These are phyloP conservation scores for Aspergillus hiratsukae DNA, from an alignment of 2,329 filamentous ascomycete genomes.

Conservation along the genomic window DNA sequence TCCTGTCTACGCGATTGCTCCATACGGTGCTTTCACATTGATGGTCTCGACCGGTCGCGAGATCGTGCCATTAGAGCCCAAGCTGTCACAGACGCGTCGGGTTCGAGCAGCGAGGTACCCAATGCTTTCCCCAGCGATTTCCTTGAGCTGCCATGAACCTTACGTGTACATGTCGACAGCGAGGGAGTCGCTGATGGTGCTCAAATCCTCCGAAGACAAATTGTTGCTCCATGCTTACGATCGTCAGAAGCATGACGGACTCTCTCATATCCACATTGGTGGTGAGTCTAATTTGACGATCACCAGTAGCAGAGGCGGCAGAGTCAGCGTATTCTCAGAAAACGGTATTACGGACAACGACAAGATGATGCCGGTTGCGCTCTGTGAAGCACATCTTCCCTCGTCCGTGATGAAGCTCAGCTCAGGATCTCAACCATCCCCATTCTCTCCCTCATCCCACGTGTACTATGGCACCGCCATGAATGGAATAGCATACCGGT, in stretches of 20 bases:
- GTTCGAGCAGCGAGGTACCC: constrained; percentile 33
- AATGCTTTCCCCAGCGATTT: constrained; percentile 47
- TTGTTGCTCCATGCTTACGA: constrained; percentile 34
- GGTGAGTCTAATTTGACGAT: constrained; percentile 44
- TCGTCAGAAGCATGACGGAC: constrained; percentile 25
- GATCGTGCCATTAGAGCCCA: constrained; percentile 41
- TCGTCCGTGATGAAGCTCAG: constrained; percentile 31
- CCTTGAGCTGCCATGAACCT: constrained; percentile 44
- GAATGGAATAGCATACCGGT: constrained; percentile 65
- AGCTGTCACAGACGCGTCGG: constrained; percentile 40
- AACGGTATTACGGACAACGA: constrained; percentile 20
- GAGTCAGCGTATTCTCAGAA: constrained; percentile 40
- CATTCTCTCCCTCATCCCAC: constrained; percentile 22
- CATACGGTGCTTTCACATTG: constrained; percentile 41
- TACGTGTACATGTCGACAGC: constrained; percentile 53
- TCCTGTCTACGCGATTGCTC: constrained; percentile 54
- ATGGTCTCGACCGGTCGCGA: constrained; percentile 45
- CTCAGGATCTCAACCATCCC: constrained; percentile 12
- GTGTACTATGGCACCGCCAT: constrained; percentile 63
- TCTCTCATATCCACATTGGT: constrained; percentile 38
- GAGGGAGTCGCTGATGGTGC: constrained; percentile 50
- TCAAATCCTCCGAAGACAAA: constrained; percentile 36
- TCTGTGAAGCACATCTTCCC: constrained; percentile 31
- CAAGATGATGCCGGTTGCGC: constrained; percentile 27
- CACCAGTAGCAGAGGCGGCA: constrained; percentile 49